A percentile compares a stretch with the other conserved stretches of the same genome.
Evolutionary conservation across 2,329 filamentous ascomycete species (phyloP).

Genomic region (Talaromyces sp.): DNA sequence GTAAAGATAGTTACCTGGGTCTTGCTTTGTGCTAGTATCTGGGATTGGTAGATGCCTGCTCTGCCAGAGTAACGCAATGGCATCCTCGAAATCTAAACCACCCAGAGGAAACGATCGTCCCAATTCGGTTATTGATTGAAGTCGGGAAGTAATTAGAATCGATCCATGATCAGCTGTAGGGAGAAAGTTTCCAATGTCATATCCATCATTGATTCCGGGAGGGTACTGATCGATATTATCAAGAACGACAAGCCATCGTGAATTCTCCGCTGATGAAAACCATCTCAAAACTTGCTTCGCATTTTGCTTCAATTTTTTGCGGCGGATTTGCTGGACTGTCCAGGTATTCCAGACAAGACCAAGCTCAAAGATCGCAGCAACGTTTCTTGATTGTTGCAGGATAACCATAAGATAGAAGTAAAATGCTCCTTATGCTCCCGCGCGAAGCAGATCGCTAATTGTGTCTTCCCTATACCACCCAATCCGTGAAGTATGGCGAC

Average conservation of each 20-base stretch:
- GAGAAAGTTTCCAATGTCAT: background rate
- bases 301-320: background rate
- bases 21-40: background rate
- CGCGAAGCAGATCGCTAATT: slow-evolving; percentile 2
- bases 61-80: background rate
- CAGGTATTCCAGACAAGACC: slow-evolving; percentile 18
- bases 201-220: background rate
- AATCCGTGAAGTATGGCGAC: background rate
- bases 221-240: slow-evolving; percentile 12
- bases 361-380: slow-evolving; percentile 24
- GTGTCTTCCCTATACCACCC: background rate
- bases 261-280: background rate
- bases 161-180: slow-evolving; percentile 36
- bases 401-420: slow-evolving; percentile 17
- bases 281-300: background rate
- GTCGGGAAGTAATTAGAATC: slow-evolving; percentile 43
- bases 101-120: slow-evolving; percentile 32
- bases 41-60: background rate
- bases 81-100: slow-evolving; percentile 27
- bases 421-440: slow-evolving; percentile 20
- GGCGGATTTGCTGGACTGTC: background rate
- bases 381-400: slow-evolving; percentile 23
- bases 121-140: slow-evolving; percentile 30
- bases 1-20: background rate
- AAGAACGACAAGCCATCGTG: background rate